Evolutionary conservation across 495 filamentous ascomycete genomes (phyloP), one percentile per base, ranked within the genome.

Genomic region (Podospora didyma): DNA sequence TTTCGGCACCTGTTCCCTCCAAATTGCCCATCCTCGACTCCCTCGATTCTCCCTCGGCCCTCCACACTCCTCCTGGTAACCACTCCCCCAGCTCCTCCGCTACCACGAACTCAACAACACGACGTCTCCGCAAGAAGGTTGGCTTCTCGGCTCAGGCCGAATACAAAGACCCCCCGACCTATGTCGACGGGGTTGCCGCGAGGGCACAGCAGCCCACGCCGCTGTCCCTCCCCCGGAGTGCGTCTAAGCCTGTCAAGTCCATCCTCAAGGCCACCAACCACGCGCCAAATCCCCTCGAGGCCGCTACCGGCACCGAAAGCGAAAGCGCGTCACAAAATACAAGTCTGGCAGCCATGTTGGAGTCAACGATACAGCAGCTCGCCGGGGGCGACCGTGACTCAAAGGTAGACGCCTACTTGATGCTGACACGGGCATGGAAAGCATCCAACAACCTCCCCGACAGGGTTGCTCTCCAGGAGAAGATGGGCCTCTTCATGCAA

Each of bases 371-470:
- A 31, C 82, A 89, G 69, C 87, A 92, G 65, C 77, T 98, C 53
- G 88, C 87, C 19, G 83, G 86, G 21, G 79, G 81, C 34, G 83
- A 88, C 34, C 74, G 85, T 34, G 79, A 79, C 46, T 83, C 83
- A 11, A 84, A 87, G 60, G 64, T 93, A n/a, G 94, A 98, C 71
- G 87, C 90, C 17, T 97, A 98, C 65, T 82, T 85, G 64, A 85
- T 86, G 57, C 77, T 98, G 47, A 83, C 86, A 19, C 82, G 82
- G n/a, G 82, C 85, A 12, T 70, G 96, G 53, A 86, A 88, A 58
- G 83, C 87, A 7, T 94, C 92, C 49, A 88, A 92, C 51, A 85
- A 86, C 39, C 66, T 90, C 12, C 88, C 88, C 1, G 83, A 90
- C 35, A 75, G 82, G 22, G 81, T 86, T 39, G 84, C 86, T 16